Percentiles rank a stretch among this genome's conserved stretches.
Evolutionary conservation across 495 filamentous ascomycete species (phyloP).

Genomic region (Polyplosphaeria fusca): DNA sequence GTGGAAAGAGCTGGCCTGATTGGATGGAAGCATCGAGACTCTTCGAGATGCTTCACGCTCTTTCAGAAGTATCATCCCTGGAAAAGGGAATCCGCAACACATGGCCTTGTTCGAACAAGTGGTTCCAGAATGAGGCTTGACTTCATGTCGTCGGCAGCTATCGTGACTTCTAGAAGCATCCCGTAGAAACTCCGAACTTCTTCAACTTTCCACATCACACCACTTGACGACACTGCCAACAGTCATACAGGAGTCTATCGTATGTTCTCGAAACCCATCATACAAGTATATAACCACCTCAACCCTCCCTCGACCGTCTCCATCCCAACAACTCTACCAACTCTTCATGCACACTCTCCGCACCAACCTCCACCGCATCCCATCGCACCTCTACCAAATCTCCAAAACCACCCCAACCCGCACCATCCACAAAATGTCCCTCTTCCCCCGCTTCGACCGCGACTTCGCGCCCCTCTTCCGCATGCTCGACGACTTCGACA

Average conservation of each 20-base stretch:
- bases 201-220: slow-evolving; percentile 8
- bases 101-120: too few relatives aligned
- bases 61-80: too few relatives aligned
- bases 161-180: slow-evolving; percentile 21
- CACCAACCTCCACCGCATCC: slow-evolving; percentile 14
- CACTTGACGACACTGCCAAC: not conserved
- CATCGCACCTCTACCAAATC: slow-evolving; percentile 23
- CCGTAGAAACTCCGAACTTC: slow-evolving; percentile 17
- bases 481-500: slow-evolving; percentile 72
- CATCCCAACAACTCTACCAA: not conserved
- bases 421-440: slow-evolving; percentile 55
- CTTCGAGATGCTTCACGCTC: too few relatives aligned
- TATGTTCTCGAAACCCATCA: slow-evolving; percentile 18
- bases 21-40: too few relatives aligned
- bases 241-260: slow-evolving; percentile 1
- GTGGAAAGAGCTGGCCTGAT: too few relatives aligned
- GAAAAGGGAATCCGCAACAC: too few relatives aligned
- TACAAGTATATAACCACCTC: slow-evolving; percentile 26
- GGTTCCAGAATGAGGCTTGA: too few relatives aligned
- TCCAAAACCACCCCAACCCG: slow-evolving; percentile 22
- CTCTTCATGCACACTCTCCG: slow-evolving; percentile 27
- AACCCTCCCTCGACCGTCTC: not conserved
- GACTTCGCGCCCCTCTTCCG: slow-evolving; percentile 68
- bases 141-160: too few relatives aligned
- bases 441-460: slow-evolving; percentile 56